phyloP scores from a whole-genome alignment of 2,329 filamentous ascomycete genomes.

The Alternaria incomplexa region DNA sequence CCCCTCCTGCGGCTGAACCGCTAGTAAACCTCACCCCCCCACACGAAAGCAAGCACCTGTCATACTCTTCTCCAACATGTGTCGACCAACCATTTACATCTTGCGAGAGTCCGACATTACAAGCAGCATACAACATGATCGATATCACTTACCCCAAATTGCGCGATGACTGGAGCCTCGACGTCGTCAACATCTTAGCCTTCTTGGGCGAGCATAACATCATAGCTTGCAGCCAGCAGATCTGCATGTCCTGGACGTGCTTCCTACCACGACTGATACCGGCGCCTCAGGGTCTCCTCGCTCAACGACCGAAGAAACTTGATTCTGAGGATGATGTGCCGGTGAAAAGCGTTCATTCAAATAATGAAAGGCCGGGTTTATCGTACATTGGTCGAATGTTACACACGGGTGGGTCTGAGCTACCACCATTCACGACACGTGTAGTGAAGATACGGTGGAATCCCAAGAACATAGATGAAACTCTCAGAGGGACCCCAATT shows the following conservation, averaged over 20 bases:
- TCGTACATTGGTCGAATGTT: too few species aligned
- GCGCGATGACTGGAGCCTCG: background rate
- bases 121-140: background rate
- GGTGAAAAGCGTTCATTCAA: too few species aligned
- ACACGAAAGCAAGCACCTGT: too few species aligned
- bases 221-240: background rate
- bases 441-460: background rate
- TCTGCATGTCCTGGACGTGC: background rate
- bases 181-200: slow-evolving; percentile 2
- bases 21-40: too few species aligned
- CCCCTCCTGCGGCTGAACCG: too few species aligned
- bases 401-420: background rate
- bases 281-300: background rate
- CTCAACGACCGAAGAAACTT: background rate
- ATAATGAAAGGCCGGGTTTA: too few species aligned
- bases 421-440: background rate
- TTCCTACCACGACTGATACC: slow-evolving; percentile 1
- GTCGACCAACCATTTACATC: too few species aligned
- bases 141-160: background rate
- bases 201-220: slow-evolving; percentile 4
- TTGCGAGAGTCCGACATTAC: background rate
- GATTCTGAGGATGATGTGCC: too few species aligned
- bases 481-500: background rate
- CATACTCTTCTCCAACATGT: too few species aligned
- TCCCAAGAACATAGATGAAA: background rate